Percentiles rank a stretch among this genome's conserved stretches.
These are phyloP conservation scores for Colletotrichum tropicale DNA, from an alignment of 2,329 filamentous ascomycete species.

Conservation along the genomic window DNA sequence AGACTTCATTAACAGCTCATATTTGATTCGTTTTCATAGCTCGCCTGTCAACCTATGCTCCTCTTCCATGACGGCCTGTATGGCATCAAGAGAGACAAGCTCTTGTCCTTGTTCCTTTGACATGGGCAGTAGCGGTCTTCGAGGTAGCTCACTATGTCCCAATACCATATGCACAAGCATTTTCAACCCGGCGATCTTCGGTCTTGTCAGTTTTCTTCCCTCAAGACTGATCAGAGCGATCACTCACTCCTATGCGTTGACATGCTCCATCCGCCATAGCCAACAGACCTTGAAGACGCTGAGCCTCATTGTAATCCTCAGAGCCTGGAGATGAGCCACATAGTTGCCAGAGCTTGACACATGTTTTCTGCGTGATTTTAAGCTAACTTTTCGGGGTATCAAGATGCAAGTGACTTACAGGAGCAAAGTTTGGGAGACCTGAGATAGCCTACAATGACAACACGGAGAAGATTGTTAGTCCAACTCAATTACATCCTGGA, in stretches of 20 bases:
- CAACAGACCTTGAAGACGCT: neutral
- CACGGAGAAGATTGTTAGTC: neutral
- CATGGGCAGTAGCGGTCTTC: neutral
- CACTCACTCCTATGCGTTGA: neutral
- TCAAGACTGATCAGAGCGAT: accelerated
- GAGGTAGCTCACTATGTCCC: neutral
- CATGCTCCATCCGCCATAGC: neutral
- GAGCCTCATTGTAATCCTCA: neutral
- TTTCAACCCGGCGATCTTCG: neutral
- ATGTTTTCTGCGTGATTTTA: neutral
- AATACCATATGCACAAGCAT: neutral
- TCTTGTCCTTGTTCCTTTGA: neutral
- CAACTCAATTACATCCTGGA: accelerated
- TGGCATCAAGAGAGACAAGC: neutral
- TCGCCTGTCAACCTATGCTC: neutral
- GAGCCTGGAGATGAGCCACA: neutral
- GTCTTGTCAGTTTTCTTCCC: neutral
- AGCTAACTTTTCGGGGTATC: neutral
- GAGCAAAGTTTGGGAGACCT: neutral
- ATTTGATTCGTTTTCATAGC: neutral
- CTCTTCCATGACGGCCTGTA: neutral
- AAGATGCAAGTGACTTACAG: neutral
- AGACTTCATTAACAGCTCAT: accelerated
- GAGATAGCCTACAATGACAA: neutral
- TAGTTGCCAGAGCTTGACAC: neutral